Percentiles rank a stretch among this genome's conserved stretches.
Evolutionary conservation across 2,329 filamentous ascomycete genomes (phyloP).

Genomic region (Aspergillus thermomutatus): DNA sequence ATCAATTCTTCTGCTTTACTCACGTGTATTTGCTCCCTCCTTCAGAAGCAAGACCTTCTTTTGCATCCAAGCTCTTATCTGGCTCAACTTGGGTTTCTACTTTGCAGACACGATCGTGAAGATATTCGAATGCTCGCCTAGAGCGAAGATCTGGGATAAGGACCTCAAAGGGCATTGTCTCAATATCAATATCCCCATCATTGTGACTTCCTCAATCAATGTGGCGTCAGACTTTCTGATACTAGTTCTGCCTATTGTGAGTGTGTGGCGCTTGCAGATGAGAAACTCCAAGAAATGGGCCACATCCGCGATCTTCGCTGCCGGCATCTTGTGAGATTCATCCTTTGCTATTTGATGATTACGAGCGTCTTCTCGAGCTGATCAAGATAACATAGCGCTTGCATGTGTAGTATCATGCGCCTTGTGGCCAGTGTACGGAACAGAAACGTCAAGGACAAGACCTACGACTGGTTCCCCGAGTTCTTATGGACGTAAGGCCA

Average conservation of each 20-base stretch:
- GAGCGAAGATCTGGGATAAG: constrained; percentile 21
- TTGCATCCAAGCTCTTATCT: constrained; percentile 22
- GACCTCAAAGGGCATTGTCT: constrained; percentile 18
- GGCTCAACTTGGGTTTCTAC: constrained; percentile 25
- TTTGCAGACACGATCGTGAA: constrained; percentile 20
- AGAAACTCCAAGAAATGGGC: constrained; percentile 15
- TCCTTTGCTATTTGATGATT: background rate
- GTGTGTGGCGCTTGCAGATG: constrained; percentile 22
- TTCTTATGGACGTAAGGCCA: constrained; percentile 25
- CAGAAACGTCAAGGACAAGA: constrained; percentile 15
- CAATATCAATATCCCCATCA: constrained; percentile 20
- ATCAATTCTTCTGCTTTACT: constrained; percentile 26
- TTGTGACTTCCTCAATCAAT: constrained; percentile 20
- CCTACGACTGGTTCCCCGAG: constrained; percentile 22
- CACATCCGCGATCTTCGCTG: constrained; percentile 20
- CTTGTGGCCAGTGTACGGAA: constrained; percentile 18
- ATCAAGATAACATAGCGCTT: constrained; percentile 10
- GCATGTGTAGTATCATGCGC: constrained; percentile 23
- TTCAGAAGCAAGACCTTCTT: constrained; percentile 15
- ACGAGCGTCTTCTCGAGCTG: background rate
- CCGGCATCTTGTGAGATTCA: constrained; percentile 20
- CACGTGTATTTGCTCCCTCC: constrained; percentile 22
- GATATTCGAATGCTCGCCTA: constrained; percentile 24
- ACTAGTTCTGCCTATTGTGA: constrained; percentile 20
- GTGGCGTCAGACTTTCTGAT: constrained; percentile 22